These are phyloP conservation scores for Penicillium sumatraense DNA, from an alignment of 2,329 filamentous ascomycete species.

Conservation along the genomic window DNA sequence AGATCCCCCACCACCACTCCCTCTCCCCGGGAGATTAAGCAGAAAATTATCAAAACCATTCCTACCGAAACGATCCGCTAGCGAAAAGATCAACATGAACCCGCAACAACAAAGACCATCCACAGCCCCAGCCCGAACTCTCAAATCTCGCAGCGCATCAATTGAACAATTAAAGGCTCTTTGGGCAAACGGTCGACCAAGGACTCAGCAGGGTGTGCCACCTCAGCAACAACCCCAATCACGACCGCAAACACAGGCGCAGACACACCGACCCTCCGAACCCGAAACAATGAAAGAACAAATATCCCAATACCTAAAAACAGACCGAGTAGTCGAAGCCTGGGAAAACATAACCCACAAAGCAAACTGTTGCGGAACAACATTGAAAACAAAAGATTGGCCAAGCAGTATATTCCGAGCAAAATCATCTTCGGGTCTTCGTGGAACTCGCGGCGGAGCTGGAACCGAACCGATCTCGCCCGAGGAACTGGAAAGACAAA, in stretches of 20 bases:
- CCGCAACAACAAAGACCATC: constrained; percentile 24
- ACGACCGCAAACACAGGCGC: constrained; percentile 7
- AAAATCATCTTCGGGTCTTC: constrained; percentile 25
- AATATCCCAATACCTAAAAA: constrained; percentile 38
- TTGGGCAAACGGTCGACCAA: constrained; percentile 22
- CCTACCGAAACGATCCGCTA: constrained; percentile 22
- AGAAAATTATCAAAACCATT: constrained; percentile 31
- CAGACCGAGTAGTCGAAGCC: constrained; percentile 37
- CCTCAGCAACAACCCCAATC: background rate
- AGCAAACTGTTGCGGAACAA: constrained; percentile 20
- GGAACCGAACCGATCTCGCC: constrained; percentile 10
- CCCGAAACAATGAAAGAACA: constrained; percentile 37
- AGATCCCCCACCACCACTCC: constrained; percentile 17
- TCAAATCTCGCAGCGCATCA: constrained; percentile 31
- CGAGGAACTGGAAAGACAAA: constrained; percentile 26
- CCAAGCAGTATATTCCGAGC: constrained; percentile 37
- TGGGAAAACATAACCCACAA: constrained; percentile 34
- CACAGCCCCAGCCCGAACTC: constrained; percentile 31
- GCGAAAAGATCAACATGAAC: constrained; percentile 16
- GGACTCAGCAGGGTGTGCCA: constrained; percentile 18
- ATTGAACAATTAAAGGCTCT: constrained; percentile 32
- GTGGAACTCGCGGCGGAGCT: background rate
- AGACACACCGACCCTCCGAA: constrained; percentile 5
- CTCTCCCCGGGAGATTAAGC: constrained; percentile 21
- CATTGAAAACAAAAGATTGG: constrained; percentile 29